A percentile compares a stretch with the other conserved stretches of the same genome.
phyloP scores from a whole-genome alignment of 352 stramenopile species.

The Pythium sp. region DNA sequence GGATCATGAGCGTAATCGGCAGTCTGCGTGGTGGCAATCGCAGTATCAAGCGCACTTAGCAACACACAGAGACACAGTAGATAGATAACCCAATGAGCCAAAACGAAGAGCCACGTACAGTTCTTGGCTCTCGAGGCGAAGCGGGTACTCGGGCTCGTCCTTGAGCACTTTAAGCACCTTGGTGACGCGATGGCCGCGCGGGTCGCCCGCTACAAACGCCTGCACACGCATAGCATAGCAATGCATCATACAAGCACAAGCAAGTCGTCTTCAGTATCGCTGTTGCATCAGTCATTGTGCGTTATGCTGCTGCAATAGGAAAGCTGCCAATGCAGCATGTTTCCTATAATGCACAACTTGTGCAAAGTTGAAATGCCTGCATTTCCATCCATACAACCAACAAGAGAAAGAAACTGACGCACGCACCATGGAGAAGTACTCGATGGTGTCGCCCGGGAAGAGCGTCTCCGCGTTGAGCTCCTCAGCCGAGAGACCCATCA shows the following conservation, averaged over 20 bases:
- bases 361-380: neutral
- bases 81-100: neutral
- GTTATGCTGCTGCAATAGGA: neutral
- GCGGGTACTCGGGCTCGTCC: constrained; percentile 47
- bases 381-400: neutral
- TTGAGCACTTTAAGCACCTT: constrained; percentile 56
- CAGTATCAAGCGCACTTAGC: neutral
- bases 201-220: constrained; percentile 69
- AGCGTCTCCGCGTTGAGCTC: constrained; percentile 60
- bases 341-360: neutral
- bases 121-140: constrained; percentile 67
- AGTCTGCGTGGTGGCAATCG: constrained; percentile 28
- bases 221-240: constrained; percentile 13
- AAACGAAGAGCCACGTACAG: constrained; percentile 33
- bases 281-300: neutral
- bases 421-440: constrained; percentile 74
- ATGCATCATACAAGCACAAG: neutral
- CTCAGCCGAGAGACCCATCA: constrained; percentile 45
- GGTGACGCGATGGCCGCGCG: constrained; percentile 53
- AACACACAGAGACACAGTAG: neutral
- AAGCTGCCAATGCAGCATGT: neutral
- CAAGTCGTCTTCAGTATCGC: too few species aligned
- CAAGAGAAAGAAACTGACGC: neutral
- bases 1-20: constrained; percentile 66
- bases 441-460: constrained; percentile 67